A percentile compares a stretch with the other conserved stretches of the same genome.
phyloP scores from a whole-genome alignment of 441 rosid species.

The Corymbia citriodora region DNA sequence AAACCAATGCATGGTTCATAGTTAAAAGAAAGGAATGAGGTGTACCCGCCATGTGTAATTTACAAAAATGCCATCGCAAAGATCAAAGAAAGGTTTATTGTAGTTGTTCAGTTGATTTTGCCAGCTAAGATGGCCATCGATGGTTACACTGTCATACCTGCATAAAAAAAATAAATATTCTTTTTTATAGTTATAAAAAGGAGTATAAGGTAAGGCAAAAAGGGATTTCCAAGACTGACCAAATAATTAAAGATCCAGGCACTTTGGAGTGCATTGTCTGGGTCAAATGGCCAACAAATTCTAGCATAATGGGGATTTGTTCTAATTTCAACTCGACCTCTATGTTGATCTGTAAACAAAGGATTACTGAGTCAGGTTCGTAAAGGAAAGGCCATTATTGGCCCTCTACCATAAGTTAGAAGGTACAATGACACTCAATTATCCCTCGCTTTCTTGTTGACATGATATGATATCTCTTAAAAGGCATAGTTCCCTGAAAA shows the following conservation, averaged over 20 bases:
- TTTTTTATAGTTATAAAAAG: neutral
- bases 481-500: neutral
- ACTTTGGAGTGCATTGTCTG: conserved; percentile 49
- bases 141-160: conserved; percentile 85
- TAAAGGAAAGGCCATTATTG: neutral
- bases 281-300: conserved; percentile 64
- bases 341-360: conserved; percentile 55
- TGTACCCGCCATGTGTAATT: conserved; percentile 77
- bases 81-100: conserved; percentile 81
- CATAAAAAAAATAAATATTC: neutral
- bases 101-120: conserved; percentile 63
- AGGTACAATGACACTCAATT: neutral
- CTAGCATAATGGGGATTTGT: conserved; percentile 50
- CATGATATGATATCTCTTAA: neutral
- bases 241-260: conserved; percentile 76
- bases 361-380: conserved; percentile 6
- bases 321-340: conserved; percentile 44
- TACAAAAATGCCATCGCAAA: conserved; percentile 71
- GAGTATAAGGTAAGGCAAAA: neutral
- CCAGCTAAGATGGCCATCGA: conserved; percentile 52
- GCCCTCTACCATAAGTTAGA: neutral
- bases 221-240: conserved; percentile 32
- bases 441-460: neutral
- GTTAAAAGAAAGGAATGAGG: conserved; percentile 1
- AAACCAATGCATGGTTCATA: neutral